A percentile compares a stretch with the other conserved stretches of the same genome.
These are phyloP conservation scores for Kwoniella europaea DNA, from an alignment of 768 basidiomycete species.

Conservation along the genomic window DNA sequence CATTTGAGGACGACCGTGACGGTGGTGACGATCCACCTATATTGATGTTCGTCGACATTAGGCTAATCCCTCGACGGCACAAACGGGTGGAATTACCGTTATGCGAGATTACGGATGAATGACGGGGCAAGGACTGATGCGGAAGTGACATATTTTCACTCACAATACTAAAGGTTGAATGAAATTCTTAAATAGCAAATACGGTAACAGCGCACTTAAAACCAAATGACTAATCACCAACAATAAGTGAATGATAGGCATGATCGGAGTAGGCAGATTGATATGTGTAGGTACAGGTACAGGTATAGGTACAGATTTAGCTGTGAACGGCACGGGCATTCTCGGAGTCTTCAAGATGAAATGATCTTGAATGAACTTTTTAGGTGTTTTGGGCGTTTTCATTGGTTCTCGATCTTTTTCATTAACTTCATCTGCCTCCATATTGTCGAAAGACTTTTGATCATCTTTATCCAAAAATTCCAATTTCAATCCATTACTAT, in stretches of 20 bases:
- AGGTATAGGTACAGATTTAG: not conserved
- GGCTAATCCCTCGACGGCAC: no score
- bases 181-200: conserved; percentile 21
- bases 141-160: not conserved
- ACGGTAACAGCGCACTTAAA: conserved; percentile 14
- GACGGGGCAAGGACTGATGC: not conserved
- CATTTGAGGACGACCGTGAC: conserved; percentile 13
- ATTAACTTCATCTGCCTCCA: not conserved
- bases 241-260: conserved; percentile 23
- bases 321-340: not conserved
- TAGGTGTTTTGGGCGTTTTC: conserved; percentile 13
- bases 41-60: not conserved
- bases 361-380: conserved; percentile 11
- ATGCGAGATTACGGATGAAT: not conserved
- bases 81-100: not conserved
- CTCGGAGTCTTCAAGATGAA: conserved; percentile 5
- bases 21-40: conserved; percentile 17
- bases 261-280: conserved; percentile 14
- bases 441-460: not conserved
- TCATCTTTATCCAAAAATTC: not conserved
- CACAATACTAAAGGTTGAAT: conserved; percentile 26
- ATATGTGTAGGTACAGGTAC: conserved; percentile 11
- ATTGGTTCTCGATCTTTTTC: not conserved
- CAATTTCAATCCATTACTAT: not conserved
- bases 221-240: conserved; percentile 19